Conservation (phyloP, 2,329 filamentous ascomycete genomes). For the Colletotrichum musicola region DNA sequence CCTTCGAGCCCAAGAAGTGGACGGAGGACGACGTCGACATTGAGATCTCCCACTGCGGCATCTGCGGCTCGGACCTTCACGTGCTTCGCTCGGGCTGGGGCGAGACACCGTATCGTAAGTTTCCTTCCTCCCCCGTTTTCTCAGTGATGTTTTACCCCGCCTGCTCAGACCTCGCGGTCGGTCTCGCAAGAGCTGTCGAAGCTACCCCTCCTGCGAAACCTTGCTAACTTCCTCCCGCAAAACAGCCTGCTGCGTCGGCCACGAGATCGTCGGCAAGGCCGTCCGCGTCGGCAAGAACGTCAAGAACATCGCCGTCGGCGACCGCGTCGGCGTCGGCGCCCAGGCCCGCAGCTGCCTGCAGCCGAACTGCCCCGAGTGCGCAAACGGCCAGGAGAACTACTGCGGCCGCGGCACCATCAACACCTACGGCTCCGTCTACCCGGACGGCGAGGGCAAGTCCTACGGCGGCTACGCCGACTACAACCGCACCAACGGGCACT, state of each 20-base stretch:
- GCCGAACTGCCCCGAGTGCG: conserved; percentile 58
- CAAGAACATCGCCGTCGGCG: conserved; percentile 67
- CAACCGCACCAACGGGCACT: conserved; percentile 54
- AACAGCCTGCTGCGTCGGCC: conserved; percentile 67
- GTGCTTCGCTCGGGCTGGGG: conserved; percentile 68
- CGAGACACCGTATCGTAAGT: conserved; percentile 54
- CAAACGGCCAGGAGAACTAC: conserved; percentile 56
- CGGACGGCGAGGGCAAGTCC: conserved; percentile 65
- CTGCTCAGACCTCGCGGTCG: background rate
- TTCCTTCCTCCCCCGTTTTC: background rate
- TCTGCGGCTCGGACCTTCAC: conserved; percentile 74
- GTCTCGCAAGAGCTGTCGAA: too few relatives aligned
- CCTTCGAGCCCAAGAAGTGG: conserved; percentile 74
- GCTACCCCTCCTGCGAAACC: background rate
- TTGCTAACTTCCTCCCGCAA: background rate
- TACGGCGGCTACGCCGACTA: conserved; percentile 66
- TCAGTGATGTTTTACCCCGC: conserved; percentile 9
- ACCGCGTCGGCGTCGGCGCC: conserved; percentile 74
- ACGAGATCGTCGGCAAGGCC: conserved; percentile 74
- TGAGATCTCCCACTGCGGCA: conserved; percentile 73
- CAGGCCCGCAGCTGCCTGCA: conserved; percentile 68
- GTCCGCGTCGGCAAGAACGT: conserved; percentile 65
- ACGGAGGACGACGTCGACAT: conserved; percentile 76
- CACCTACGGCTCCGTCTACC: conserved; percentile 67
- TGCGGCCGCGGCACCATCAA: conserved; percentile 54